Conservation (phyloP, 2,329 filamentous ascomycete species). For the Aspergillus sp. region DNA sequence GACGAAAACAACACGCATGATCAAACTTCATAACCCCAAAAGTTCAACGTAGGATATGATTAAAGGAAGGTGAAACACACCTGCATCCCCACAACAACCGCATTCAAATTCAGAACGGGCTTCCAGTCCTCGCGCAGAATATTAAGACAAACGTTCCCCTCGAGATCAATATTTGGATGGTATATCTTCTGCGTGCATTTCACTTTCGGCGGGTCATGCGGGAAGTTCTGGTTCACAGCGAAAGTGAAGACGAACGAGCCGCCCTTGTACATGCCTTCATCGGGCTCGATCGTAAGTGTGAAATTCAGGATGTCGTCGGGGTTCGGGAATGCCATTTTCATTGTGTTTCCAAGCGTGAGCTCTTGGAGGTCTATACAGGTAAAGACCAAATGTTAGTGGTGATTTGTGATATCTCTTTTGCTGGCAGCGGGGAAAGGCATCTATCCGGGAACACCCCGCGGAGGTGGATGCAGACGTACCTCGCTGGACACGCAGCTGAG, state of each 20-base stretch:
- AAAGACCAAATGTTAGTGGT: neutral
- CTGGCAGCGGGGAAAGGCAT: too few species aligned
- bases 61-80: slow-evolving; percentile 39
- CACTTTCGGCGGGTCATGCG: slow-evolving; percentile 96
- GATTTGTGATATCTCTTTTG: neutral
- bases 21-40: neutral
- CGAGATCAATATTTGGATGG: slow-evolving; percentile 96
- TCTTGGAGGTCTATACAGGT: slow-evolving; percentile 46
- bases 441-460: neutral
- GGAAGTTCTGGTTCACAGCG: slow-evolving; percentile 90
- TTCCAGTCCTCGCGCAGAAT: slow-evolving; percentile 99
- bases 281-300: slow-evolving; percentile 49
- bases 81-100: slow-evolving; percentile 91
- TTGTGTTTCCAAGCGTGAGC: slow-evolving; percentile 53
- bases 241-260: slow-evolving; percentile 89
- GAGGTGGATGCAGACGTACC: slow-evolving; percentile 53
- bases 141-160: slow-evolving; percentile 97
- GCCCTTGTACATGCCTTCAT: slow-evolving; percentile 75
- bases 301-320: slow-evolving; percentile 61
- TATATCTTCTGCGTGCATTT: slow-evolving; percentile 98
- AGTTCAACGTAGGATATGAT: neutral
- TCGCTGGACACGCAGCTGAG: slow-evolving; percentile 93
- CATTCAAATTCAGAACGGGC: slow-evolving; percentile 93
- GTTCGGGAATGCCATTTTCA: slow-evolving; percentile 58
- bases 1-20: neutral